phyloP scores from a whole-genome alignment of 495 filamentous ascomycete species.

The Aspergillus ostianus region DNA sequence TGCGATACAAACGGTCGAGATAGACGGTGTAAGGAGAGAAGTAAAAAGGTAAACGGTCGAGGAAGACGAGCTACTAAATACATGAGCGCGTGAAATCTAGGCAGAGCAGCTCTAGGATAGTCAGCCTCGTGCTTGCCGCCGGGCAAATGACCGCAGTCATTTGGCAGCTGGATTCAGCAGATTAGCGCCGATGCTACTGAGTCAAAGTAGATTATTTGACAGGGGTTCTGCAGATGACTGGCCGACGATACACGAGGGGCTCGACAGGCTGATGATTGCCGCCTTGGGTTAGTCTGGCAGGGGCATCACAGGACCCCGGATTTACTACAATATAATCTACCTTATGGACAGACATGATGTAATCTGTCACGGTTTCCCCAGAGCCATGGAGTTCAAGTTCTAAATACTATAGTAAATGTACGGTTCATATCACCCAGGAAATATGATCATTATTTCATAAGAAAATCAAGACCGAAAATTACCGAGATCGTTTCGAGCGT shows the following conservation, averaged over 20 bases:
- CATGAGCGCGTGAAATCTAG: neutral
- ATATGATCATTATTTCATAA: too few species aligned
- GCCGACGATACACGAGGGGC: neutral
- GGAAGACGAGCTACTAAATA: neutral
- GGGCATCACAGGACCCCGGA: slow-evolving; percentile 2
- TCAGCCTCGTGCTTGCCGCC: neutral
- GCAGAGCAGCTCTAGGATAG: neutral
- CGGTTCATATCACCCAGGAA: too few species aligned
- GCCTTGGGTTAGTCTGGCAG: slow-evolving; percentile 4
- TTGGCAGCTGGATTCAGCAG: neutral
- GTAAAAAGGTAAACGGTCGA: neutral
- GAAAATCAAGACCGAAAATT: too few species aligned
- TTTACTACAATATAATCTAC: too few species aligned
- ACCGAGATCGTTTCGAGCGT: too few species aligned
- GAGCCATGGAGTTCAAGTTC: too few species aligned
- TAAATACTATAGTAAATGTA: too few species aligned
- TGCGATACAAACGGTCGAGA: neutral
- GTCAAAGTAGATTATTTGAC: neutral
- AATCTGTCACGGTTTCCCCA: too few species aligned
- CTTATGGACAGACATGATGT: too few species aligned
- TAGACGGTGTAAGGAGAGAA: neutral
- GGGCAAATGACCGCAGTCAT: neutral
- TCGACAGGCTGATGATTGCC: neutral
- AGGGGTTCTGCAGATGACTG: neutral
- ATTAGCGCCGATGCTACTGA: neutral